Base-by-base conservation (phyloP, 371 early-diverging fungal species). In the Blakeslea trispora region DNA sequence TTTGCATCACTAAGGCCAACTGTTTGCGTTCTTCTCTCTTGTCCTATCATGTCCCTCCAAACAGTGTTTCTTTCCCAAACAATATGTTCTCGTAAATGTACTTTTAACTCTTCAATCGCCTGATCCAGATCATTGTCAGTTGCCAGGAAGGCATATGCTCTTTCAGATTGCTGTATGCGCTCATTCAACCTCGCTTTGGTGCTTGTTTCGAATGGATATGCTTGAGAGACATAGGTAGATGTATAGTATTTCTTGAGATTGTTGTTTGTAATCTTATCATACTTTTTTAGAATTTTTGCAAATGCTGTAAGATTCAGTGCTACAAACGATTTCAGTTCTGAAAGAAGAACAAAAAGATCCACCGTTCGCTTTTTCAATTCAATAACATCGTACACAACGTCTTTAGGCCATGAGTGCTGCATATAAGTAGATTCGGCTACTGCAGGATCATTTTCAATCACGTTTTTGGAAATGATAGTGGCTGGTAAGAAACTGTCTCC, bases 21-120 rank as follows among this genome's bases (percentile, higher is more conserved):
- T 1, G 90, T 88, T 22, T 85, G 81, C 11, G 84, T 82, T 72
- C 85, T 86, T 49, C 98, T 84, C 68, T 97, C 98, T 63, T 86
- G 80, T 15, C 92, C 89, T 52, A 98, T 86, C 95, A 97, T 91
- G 66, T 98, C 98, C 55, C 93, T 82, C 98, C 98, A 98, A 7
- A 98, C 91, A 0, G 97, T 96, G 69, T 95, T 96, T 64, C 98
- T 88, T 67, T 96, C 96, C 90, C 91, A 96, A 3, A 93, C 94
- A 56, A 98, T 87, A 42, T 90, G 91, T 59, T 97, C 96, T 45
- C 95, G 79, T 63, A 97, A 74, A 59, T 91, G 87, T 21, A 81
- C 74, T 53, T 90, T 87, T 19, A 98, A 85, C 47, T 93, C 92
- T 1, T 73, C 72, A 19, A 81, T 75, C 0, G 94, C 93, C 14